Percentiles rank a stretch among this genome's conserved stretches.
Evolutionary conservation across 1,284 basidiomycete species (phyloP).

Genomic region (Marasmius oreades): DNA sequence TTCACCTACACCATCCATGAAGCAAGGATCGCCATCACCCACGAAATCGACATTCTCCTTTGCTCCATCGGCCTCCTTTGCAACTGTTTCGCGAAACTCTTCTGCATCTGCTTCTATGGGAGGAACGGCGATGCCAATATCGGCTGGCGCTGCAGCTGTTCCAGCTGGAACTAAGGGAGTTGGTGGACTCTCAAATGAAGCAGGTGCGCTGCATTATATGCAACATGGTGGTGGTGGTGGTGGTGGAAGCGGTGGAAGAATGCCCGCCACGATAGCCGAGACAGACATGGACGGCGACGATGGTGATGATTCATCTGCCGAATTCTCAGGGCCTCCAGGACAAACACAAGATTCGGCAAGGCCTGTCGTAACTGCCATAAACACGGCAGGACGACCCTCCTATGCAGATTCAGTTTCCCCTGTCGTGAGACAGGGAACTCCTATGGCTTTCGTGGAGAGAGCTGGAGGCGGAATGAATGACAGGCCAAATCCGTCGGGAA

Average conservation of each 20-base stretch:
- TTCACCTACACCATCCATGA: constrained; percentile 20
- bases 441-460: constrained; percentile 34
- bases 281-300: constrained; percentile 26
- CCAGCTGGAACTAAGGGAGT: constrained; percentile 11
- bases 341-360: neutral
- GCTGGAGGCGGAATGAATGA: constrained; percentile 11
- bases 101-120: neutral
- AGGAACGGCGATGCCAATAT: neutral
- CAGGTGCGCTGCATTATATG: constrained; percentile 67
- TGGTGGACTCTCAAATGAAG: constrained; percentile 49
- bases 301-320: constrained; percentile 18
- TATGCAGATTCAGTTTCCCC: constrained; percentile 16
- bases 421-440: constrained; percentile 33
- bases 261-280: constrained; percentile 41
- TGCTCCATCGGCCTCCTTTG: neutral
- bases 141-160: neutral
- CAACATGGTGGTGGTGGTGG: constrained; percentile 34
- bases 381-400: constrained; percentile 14
- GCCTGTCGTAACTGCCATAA: neutral
- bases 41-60: neutral
- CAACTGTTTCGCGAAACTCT: neutral
- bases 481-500: neutral
- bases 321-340: constrained; percentile 8
- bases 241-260: constrained; percentile 24
- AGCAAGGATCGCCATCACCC: neutral